A percentile compares a stretch with the other conserved stretches of the same genome.
Evolutionary conservation across 2,329 filamentous ascomycete genomes (phyloP).

Genomic region (Claviceps sp.): DNA sequence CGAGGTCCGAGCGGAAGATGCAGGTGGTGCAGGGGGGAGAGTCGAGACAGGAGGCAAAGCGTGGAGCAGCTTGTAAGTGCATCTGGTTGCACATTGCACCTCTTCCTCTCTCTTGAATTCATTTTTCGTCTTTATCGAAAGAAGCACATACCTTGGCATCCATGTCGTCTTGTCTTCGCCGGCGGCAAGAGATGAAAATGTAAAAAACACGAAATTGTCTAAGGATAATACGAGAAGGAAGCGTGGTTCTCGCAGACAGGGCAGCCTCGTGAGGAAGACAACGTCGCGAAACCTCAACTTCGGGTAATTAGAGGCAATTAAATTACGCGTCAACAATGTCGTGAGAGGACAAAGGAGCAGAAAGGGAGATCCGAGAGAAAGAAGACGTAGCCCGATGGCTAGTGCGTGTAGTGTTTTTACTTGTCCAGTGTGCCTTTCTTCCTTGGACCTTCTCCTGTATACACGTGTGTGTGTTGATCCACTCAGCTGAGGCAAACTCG

Average conservation of each 20-base stretch:
- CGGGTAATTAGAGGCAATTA: not conserved
- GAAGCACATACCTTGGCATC: conserved; percentile 5
- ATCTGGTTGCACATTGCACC: too few species aligned
- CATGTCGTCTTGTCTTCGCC: conserved; percentile 1
- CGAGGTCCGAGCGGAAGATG: not conserved
- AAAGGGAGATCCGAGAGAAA: not conserved
- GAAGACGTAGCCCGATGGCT: not conserved
- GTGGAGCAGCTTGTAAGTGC: too few species aligned
- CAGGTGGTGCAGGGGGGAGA: not conserved
- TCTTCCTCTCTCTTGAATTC: too few species aligned
- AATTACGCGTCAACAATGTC: conserved; percentile 2
- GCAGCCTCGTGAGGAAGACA: conserved; percentile 1
- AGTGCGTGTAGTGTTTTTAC: not conserved
- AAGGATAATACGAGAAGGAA: conserved; percentile 1
- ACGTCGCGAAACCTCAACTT: conserved; percentile 2
- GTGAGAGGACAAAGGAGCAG: not conserved
- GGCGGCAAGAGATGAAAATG: not conserved
- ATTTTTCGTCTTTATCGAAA: not conserved
- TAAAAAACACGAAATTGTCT: not conserved
- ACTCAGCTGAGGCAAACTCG: not conserved
- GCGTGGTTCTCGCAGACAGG: not conserved
- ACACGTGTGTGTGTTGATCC: not conserved
- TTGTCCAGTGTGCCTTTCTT: not conserved
- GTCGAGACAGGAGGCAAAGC: too few species aligned
- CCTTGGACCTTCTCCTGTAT: not conserved